Base-by-base conservation (phyloP, 805 yeast genomes). In the Schwanniomyces occidentalis region DNA sequence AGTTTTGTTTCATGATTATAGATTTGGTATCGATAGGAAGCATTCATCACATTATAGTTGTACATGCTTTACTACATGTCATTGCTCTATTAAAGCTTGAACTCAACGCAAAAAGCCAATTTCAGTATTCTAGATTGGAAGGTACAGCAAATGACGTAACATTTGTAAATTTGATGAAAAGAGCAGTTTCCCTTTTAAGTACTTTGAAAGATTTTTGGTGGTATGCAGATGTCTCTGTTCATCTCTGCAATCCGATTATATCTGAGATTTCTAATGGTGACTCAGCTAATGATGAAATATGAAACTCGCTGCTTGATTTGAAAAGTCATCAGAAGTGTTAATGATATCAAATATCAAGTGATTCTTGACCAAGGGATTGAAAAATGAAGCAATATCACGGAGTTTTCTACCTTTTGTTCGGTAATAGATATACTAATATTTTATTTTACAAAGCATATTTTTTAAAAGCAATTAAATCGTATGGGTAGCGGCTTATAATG, bases 1-100 rank as follows among this genome's bases (percentile, higher is more conserved):
- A 37, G 4, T 49, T 41, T 32, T 44, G 51, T 15, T 30, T 33
- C 4, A 33, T 26, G 2, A 45, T 51, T 8, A 26, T 51, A 1
- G 42, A 41, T 2, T 31, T 36, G 24, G 27, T 46, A 12, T 16
- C 31, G 6, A 36, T 32, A 3, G 34, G 49, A 2, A 38, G 40
- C n/a, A 37, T 52, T 6, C 55, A 54, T 13, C 62, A 58, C 27
- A 45, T 56, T 16, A 26, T 49, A 2, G 34, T 38, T 6, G 44
- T 55, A 8, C 63, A 57, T 32, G 49, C 60, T 2, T 35, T 57
- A 6, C 32, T 56, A 13, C 63, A 57, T 34, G 52, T 51, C 8
- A 45, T 54, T 24, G 58, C 52, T 8, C 35, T 57, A 18, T 32
- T 55, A 19, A 55, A 54, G 24, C 30, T 56, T 20, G 58, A 54